A percentile compares a stretch with the other conserved stretches of the same genome.
Evolutionary conservation across 345 rosid species (phyloP).

Genomic region (Eucalyptus virginea): DNA sequence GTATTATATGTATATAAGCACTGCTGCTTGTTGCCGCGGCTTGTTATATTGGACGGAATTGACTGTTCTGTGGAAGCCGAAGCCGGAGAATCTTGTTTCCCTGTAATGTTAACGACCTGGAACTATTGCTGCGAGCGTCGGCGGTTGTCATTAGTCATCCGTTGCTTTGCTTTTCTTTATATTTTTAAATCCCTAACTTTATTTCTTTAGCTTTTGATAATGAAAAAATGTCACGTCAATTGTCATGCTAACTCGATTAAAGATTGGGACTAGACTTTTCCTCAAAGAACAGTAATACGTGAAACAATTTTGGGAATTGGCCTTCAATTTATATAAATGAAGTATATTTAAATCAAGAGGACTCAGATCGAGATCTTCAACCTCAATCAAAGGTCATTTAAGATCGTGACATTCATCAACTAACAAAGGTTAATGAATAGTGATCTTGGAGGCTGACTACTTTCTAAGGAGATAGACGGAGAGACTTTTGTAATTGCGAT

Average conservation of each 20-base stretch:
- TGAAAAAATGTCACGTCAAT: neutral
- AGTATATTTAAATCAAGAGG: too few species aligned
- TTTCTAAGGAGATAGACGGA: neutral
- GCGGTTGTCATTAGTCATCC: neutral
- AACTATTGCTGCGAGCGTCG: neutral
- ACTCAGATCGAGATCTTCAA: too few species aligned
- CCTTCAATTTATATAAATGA: too few species aligned
- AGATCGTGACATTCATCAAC: too few species aligned
- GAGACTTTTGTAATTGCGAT: too few species aligned
- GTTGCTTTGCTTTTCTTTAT: neutral
- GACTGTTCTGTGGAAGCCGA: neutral
- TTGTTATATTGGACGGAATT: too few species aligned
- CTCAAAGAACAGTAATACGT: too few species aligned
- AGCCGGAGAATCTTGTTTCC: neutral
- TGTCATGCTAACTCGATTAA: neutral
- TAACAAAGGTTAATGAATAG: neutral
- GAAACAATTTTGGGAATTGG: too few species aligned
- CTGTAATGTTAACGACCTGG: neutral
- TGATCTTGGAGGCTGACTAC: neutral
- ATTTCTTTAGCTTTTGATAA: too few species aligned
- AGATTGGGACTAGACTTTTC: too few species aligned
- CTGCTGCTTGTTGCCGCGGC: neutral
- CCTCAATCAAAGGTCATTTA: too few species aligned
- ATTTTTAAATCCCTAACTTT: neutral
- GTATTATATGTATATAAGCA: neutral